These are phyloP conservation scores for Ustilago hordei DNA, from an alignment of 1,284 basidiomycete species.

Conservation along the genomic window DNA sequence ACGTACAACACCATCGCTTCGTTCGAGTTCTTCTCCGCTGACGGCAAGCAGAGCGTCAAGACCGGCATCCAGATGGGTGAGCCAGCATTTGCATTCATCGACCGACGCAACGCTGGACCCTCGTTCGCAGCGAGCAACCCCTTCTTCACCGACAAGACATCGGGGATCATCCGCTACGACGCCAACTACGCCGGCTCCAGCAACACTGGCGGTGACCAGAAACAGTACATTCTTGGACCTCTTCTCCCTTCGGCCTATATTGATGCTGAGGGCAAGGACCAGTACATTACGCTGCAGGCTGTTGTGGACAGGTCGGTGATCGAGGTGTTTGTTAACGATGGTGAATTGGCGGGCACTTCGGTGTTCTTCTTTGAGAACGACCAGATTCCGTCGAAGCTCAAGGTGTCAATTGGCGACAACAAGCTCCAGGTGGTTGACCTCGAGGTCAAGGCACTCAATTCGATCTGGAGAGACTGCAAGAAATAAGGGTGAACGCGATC, in stretches of 20 bases:
- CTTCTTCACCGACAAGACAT: conserved; percentile 68
- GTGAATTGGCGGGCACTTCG: conserved; percentile 49
- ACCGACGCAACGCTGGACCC: conserved; percentile 64
- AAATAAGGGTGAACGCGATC: not conserved
- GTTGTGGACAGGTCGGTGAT: conserved; percentile 67
- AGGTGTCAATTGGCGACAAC: conserved; percentile 50
- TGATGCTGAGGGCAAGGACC: conserved; percentile 22
- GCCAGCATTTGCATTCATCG: conserved; percentile 63
- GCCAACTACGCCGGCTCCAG: conserved; percentile 38
- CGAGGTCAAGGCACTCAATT: conserved; percentile 43
- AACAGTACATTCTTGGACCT: conserved; percentile 37
- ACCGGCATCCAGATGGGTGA: conserved; percentile 62
- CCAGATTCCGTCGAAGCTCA: conserved; percentile 35
- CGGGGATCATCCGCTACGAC: conserved; percentile 45
- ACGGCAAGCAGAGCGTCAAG: conserved; percentile 46
- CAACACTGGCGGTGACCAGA: conserved; percentile 4
- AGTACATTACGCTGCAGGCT: conserved; percentile 47
- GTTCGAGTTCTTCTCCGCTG: conserved; percentile 39
- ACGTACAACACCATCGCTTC: conserved; percentile 50
- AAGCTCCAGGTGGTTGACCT: conserved; percentile 39
- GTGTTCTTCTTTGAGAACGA: conserved; percentile 58
- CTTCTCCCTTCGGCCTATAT: conserved; percentile 29
- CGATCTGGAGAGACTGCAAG: conserved; percentile 47
- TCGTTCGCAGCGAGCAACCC: conserved; percentile 63
- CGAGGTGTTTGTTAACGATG: conserved; percentile 68